Conservation (phyloP, 2,329 filamentous ascomycete species). For the Trichophaea hybrida region DNA sequence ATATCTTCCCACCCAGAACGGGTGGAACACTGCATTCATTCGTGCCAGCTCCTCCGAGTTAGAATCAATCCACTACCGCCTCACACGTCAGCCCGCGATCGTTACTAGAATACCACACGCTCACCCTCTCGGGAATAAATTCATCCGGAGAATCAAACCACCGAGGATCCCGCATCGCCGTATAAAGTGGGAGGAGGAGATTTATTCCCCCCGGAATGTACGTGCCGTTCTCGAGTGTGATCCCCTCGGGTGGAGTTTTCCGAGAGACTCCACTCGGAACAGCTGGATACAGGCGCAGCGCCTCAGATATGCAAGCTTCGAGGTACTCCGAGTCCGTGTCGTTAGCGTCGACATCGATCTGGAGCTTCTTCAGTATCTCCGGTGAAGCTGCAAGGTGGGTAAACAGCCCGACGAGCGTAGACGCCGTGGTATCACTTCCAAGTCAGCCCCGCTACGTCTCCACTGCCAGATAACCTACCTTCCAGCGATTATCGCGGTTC, state of each 20-base stretch:
- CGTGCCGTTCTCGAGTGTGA: background rate
- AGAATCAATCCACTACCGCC: background rate
- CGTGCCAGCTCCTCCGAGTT: background rate
- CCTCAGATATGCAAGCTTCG: constrained; percentile 64
- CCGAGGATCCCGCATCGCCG: background rate
- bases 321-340: constrained; percentile 42
- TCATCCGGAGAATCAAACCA: background rate
- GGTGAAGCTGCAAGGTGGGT: background rate
- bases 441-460: background rate
- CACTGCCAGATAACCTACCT: background rate
- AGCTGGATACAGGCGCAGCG: constrained; percentile 62
- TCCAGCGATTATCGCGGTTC: constrained; percentile 4
- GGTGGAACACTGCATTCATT: constrained; percentile 5
- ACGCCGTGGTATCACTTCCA: constrained; percentile 6
- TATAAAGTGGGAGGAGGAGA: background rate
- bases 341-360: background rate
- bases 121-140: constrained; percentile 4
- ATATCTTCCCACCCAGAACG: constrained; percentile 9
- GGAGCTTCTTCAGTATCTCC: background rate
- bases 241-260: background rate
- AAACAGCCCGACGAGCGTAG: constrained; percentile 7
- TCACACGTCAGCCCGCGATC: background rate
- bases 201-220: background rate
- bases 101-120: background rate
- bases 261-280: constrained; percentile 29